Percentiles rank a stretch among this genome's conserved stretches.
Evolutionary conservation across 345 rosid species (phyloP).

Genomic region (Microthlaspi erraticum): DNA sequence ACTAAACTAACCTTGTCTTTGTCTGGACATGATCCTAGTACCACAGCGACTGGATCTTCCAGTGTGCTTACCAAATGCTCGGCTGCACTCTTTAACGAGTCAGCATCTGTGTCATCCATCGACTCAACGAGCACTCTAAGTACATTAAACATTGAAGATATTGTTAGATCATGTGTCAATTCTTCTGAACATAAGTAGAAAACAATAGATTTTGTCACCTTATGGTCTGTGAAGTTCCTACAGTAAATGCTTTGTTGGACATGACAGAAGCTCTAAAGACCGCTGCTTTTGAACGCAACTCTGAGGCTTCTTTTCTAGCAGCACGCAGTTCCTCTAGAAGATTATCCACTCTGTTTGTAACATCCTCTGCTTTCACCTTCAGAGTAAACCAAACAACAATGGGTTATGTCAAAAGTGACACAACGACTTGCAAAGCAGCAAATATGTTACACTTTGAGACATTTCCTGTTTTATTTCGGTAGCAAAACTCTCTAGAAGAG

Average conservation of each 20-base stretch:
- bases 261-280: slow-evolving; percentile 72
- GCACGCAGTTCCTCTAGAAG: slow-evolving; percentile 75
- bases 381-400: slow-evolving; percentile 30
- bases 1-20: slow-evolving; percentile 92
- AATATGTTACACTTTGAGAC: background rate
- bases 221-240: slow-evolving; percentile 63
- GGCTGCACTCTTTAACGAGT: slow-evolving; percentile 83
- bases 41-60: slow-evolving; percentile 80
- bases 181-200: background rate
- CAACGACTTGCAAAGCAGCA: slow-evolving; percentile 10
- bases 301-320: slow-evolving; percentile 72
- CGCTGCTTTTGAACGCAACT: slow-evolving; percentile 78
- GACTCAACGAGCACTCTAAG: slow-evolving; percentile 81
- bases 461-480: background rate
- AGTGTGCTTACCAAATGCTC: slow-evolving; percentile 68
- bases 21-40: slow-evolving; percentile 83
- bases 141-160: slow-evolving; percentile 11
- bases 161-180: background rate
- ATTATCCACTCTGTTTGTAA: slow-evolving; percentile 76
- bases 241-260: slow-evolving; percentile 62
- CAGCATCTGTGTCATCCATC: slow-evolving; percentile 84
- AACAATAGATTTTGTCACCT: slow-evolving; percentile 48
- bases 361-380: slow-evolving; percentile 95
- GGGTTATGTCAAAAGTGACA: background rate
- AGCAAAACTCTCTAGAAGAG: slow-evolving; percentile 1